Percentiles rank a stretch among this genome's conserved stretches.
These are phyloP conservation scores for Cutaneotrichosporon curvatum DNA, from an alignment of 1,284 basidiomycete genomes.

Conservation along the genomic window DNA sequence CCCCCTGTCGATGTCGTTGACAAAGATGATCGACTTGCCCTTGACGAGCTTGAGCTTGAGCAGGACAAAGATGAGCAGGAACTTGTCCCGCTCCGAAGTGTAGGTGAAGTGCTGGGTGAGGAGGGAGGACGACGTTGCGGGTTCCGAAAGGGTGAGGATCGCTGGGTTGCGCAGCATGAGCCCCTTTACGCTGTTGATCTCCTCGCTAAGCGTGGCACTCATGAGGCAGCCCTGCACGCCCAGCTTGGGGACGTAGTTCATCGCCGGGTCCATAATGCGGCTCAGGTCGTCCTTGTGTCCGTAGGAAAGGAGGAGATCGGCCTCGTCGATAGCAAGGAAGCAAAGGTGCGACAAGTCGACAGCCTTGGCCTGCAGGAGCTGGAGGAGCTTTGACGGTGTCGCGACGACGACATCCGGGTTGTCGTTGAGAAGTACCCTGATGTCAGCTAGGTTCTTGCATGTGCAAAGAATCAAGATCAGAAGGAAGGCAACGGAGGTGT, in stretches of 20 bases:
- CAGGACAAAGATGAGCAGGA: slow-evolving; percentile 87
- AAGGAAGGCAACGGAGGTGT: slow-evolving; percentile 48
- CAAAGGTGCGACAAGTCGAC: slow-evolving; percentile 53
- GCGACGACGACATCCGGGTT: slow-evolving; percentile 86
- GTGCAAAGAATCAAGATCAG: slow-evolving; percentile 31
- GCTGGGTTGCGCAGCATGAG: slow-evolving; percentile 77
- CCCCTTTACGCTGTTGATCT: slow-evolving; percentile 85
- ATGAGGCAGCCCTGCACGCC: slow-evolving; percentile 87
- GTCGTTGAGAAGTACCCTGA: slow-evolving; percentile 68
- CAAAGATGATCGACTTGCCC: slow-evolving; percentile 95
- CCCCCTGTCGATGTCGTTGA: slow-evolving; percentile 90
- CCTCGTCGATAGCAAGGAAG: slow-evolving; percentile 93
- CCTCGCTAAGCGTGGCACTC: slow-evolving; percentile 96
- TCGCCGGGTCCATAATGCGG: slow-evolving; percentile 60
- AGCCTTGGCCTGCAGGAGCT: slow-evolving; percentile 72
- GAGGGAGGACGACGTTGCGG: slow-evolving; percentile 57
- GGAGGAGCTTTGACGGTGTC: slow-evolving; percentile 78
- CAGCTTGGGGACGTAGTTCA: slow-evolving; percentile 68
- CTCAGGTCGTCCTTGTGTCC: slow-evolving; percentile 90
- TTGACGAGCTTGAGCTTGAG: slow-evolving; percentile 89
- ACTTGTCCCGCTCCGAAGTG: slow-evolving; percentile 91
- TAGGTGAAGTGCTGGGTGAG: slow-evolving; percentile 77
- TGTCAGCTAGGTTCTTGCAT: too few species aligned
- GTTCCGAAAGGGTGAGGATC: slow-evolving; percentile 78
- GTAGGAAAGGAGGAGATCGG: slow-evolving; percentile 94